A percentile compares a stretch with the other conserved stretches of the same genome.
Conservation (phyloP, 2,329 filamentous ascomycete species). For the Talaromyces sp. region DNA sequence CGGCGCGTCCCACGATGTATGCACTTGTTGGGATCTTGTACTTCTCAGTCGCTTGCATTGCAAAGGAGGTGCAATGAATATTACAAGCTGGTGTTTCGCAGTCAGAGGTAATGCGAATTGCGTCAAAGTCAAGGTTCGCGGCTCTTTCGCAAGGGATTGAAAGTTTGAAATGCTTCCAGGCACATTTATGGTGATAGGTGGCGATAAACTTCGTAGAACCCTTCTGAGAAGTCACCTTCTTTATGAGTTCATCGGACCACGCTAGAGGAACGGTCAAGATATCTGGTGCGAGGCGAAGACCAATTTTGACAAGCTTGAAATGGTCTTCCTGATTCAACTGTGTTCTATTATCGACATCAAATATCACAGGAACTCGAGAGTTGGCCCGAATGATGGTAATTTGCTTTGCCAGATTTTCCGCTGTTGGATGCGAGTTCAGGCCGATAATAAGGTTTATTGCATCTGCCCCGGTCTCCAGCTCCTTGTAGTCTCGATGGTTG, state of each 20-base stretch:
- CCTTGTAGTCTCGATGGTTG: neutral
- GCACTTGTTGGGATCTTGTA: constrained; percentile 14
- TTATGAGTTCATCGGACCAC: neutral
- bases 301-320: neutral
- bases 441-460: neutral
- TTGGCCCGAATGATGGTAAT: neutral
- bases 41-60: neutral
- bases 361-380: neutral
- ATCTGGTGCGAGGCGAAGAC: neutral
- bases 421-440: neutral
- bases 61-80: neutral
- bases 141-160: neutral
- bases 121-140: neutral
- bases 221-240: neutral
- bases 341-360: neutral
- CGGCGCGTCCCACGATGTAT: constrained; percentile 16
- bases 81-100: neutral
- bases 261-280: neutral
- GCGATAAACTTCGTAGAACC: neutral
- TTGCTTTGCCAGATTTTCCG: neutral
- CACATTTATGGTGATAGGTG: neutral
- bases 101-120: neutral
- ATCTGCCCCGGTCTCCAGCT: neutral
- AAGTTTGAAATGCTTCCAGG: neutral
- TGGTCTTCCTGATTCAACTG: neutral